phyloP scores from a whole-genome alignment of 2,329 filamentous ascomycete species.

The Xylaria sp. region DNA sequence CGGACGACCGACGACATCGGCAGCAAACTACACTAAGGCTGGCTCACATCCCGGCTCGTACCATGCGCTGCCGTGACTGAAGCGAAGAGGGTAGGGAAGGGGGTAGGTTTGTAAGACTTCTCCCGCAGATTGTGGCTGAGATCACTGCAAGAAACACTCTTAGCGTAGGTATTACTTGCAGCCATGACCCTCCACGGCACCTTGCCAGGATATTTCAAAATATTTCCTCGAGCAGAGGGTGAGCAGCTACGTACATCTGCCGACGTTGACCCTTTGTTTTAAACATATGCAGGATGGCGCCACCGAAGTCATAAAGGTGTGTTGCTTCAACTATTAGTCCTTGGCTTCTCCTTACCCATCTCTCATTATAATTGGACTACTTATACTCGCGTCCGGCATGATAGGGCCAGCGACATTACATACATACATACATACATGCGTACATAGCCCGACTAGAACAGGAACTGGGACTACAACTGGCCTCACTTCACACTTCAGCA shows the following conservation, averaged over 20 bases:
- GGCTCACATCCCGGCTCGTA: slow-evolving; percentile 21
- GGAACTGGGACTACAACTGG: neutral
- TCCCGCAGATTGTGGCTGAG: slow-evolving; percentile 40
- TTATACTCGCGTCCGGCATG: slow-evolving; percentile 34
- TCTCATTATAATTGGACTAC: slow-evolving; percentile 36
- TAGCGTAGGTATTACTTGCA: slow-evolving; percentile 35
- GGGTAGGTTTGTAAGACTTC: slow-evolving; percentile 26
- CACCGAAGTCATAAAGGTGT: slow-evolving; percentile 38
- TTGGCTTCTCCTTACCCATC: slow-evolving; percentile 25
- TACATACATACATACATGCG: neutral
- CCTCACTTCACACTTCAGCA: slow-evolving; percentile 18
- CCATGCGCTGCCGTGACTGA: slow-evolving; percentile 28
- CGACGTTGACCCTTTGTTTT: slow-evolving; percentile 34
- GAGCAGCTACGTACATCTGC: slow-evolving; percentile 28
- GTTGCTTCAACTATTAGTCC: slow-evolving; percentile 19
- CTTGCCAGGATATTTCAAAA: slow-evolving; percentile 30
- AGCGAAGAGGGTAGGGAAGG: neutral
- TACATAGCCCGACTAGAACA: slow-evolving; percentile 15
- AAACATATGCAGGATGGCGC: slow-evolving; percentile 39
- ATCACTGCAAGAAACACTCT: slow-evolving; percentile 28
- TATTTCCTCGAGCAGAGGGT: slow-evolving; percentile 24
- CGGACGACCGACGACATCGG: slow-evolving; percentile 34
- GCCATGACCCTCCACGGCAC: slow-evolving; percentile 31
- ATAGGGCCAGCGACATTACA: slow-evolving; percentile 21
- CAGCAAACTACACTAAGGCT: slow-evolving; percentile 18